Percentiles rank a stretch among this genome's conserved stretches.
These are phyloP conservation scores for Saururus chinensis DNA, from an alignment of 164 flowering plant species.

Conservation along the genomic window DNA sequence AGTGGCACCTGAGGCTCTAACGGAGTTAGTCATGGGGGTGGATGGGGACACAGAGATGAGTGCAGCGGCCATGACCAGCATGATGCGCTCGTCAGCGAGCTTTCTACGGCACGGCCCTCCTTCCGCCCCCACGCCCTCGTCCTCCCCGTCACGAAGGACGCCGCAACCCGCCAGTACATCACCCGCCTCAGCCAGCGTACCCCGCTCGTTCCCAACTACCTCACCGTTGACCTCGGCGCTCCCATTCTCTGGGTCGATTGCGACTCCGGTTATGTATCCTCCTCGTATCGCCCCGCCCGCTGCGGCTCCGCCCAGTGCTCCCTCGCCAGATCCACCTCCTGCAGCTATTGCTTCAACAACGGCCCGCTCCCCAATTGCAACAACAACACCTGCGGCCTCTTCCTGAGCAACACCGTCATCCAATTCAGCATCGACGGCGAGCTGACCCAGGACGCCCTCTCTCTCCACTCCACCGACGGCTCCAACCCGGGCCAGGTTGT, in stretches of 20 bases:
- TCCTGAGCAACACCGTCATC: conserved; percentile 7
- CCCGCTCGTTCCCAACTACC: conserved; percentile 1
- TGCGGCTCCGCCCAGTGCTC: conserved; percentile 7
- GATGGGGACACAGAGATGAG: too few species aligned
- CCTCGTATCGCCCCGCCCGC: conserved; percentile 2
- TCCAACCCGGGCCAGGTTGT: conserved; percentile 11
- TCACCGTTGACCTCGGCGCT: conserved; percentile 2
- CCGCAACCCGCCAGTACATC: conserved; percentile 2
- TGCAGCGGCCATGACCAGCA: too few species aligned
- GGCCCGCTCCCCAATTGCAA: conserved; percentile 16
- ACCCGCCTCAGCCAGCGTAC: conserved; percentile 3
- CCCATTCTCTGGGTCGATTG: conserved; percentile 7
- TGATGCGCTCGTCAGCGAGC: too few species aligned
- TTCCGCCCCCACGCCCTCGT: background rate
- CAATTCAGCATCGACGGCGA: conserved; percentile 1
- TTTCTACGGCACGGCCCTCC: too few species aligned
- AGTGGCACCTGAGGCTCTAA: too few species aligned
- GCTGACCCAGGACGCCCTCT: conserved; percentile 11
- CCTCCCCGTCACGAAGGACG: conserved; percentile 5
- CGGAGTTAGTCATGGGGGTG: too few species aligned
- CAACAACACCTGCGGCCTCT: too few species aligned
- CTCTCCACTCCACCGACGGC: conserved; percentile 18
- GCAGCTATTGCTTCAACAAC: background rate
- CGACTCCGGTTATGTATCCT: conserved; percentile 8
- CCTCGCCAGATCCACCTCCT: background rate